Evolutionary conservation across 1,284 basidiomycete species (phyloP).

Genomic region (Malassezia brasiliensis): DNA sequence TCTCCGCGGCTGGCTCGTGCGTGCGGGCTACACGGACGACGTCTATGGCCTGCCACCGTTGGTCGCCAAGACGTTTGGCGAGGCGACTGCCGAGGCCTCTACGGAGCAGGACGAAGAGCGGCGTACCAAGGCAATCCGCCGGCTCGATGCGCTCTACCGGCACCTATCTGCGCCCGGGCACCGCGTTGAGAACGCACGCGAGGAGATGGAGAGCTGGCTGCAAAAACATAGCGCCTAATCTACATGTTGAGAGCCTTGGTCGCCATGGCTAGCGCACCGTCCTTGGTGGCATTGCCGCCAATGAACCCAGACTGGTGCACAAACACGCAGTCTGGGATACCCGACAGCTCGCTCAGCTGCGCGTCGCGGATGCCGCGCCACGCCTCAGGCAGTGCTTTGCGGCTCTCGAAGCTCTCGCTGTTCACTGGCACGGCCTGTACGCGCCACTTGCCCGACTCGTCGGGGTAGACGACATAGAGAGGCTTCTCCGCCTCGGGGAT

Average conservation of each 20-base stretch:
- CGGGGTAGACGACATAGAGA: conserved; percentile 78
- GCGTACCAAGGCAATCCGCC: conserved; percentile 15
- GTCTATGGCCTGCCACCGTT: conserved; percentile 17
- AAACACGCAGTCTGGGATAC: conserved; percentile 73
- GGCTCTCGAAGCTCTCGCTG: conserved; percentile 74
- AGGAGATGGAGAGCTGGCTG: conserved; percentile 14
- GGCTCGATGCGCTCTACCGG: conserved; percentile 15
- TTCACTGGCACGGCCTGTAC: conserved; percentile 80
- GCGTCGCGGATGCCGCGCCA: conserved; percentile 90
- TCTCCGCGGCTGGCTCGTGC: conserved; percentile 15
- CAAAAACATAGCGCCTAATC: conserved; percentile 6
- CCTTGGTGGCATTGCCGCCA: conserved; percentile 79
- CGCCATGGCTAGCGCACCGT: conserved; percentile 75
- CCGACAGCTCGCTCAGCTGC: conserved; percentile 62
- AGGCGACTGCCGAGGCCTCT: conserved; percentile 1
- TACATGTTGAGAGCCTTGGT: conserved; percentile 53
- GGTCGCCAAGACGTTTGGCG: conserved; percentile 11
- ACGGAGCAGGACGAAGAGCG: conserved; percentile 9
- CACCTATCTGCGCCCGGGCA: conserved; percentile 3
- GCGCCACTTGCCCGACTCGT: conserved; percentile 71
- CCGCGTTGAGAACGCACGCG: background rate
- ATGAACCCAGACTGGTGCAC: conserved; percentile 93
- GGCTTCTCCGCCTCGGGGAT: conserved; percentile 51
- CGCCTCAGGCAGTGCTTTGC: conserved; percentile 79
- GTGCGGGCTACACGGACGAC: conserved; percentile 13